Evolutionary conservation across 805 yeast genomes (phyloP).

Genomic region (Hemisphaericaspora nanyangensis): DNA sequence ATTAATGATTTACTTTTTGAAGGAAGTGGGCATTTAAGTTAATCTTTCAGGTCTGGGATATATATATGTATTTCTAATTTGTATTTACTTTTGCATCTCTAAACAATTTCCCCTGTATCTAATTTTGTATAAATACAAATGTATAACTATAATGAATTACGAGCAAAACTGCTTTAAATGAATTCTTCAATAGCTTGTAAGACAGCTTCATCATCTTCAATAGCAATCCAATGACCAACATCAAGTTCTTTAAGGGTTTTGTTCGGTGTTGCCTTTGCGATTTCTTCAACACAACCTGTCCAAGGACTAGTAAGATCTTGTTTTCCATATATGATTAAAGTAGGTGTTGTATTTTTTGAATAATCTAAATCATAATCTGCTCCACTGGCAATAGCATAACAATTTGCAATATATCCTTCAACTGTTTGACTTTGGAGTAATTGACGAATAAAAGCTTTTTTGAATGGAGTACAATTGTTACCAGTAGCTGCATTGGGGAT

Average conservation of each 20-base stretch:
- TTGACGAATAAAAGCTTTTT: constrained; percentile 10
- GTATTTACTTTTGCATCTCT: not conserved
- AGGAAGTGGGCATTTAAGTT: not conserved
- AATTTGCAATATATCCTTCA: constrained; percentile 11
- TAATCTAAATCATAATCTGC: constrained; percentile 8
- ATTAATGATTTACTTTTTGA: constrained; percentile 13
- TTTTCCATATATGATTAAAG: constrained; percentile 9
- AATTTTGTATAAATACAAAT: not conserved
- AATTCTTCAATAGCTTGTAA: constrained; percentile 2
- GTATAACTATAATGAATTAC: no score
- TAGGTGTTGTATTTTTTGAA: constrained; percentile 2
- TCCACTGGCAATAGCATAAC: constrained; percentile 9
- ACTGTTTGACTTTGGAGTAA: constrained; percentile 9
- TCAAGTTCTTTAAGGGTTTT: not conserved
- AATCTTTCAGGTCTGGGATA: not conserved
- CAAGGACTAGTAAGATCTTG: constrained; percentile 11
- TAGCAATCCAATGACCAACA: constrained; percentile 12
- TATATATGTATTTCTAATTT: not conserved
- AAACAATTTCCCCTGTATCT: constrained; percentile 2
- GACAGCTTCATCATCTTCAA: constrained; percentile 8
- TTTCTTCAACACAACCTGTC: constrained; percentile 7
- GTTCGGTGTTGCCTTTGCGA: constrained; percentile 2
- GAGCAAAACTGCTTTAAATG: constrained; percentile 2
- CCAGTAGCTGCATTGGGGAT: constrained; percentile 9
- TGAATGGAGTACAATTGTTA: constrained; percentile 1